Base-by-base conservation (phyloP, 805 yeast genomes). In the Lipomyces mesembrius region DNA sequence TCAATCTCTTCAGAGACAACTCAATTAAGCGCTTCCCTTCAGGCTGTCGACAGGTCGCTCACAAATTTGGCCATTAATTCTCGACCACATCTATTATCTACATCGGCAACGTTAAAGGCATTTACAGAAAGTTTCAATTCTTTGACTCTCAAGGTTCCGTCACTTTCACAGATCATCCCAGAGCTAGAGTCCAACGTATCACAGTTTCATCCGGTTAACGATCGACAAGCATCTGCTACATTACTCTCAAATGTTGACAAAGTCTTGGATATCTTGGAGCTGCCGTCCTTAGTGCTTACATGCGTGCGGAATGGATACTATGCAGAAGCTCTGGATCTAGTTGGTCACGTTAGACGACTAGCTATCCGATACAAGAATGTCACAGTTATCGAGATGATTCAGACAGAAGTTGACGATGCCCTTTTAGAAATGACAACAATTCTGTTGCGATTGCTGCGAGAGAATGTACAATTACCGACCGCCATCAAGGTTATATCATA, bases 291-390 rank as follows among this genome's bases (percentile, higher is more conserved):
- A 59, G 87, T 94, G 43, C 83, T 87, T 59, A 87, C 93, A n/a
- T 91, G 98, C 77, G 91, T 93, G 11, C 82, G 86, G 59, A 88
- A 89, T 58, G 97, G 97, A 0, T 90, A 90, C 74, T 95, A 93
- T 75, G 89, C 92, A 43, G 97, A 92, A 74, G 92, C 97, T 9
- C 83, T 94, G 46, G 97, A 94, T 75, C 84, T 94, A 14, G 89
- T 92, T 12, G 84, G 89, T 37, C 87, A 90, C 73, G 87, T 90
- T 0, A 84, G 88, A 69, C 83, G 96, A 63, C 80, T 95, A 29
- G 80, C 83, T 0, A 85, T 87, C 20, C 82, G 96, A 66, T 93
- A 88, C 76, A 91, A 92, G 7, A 83, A 83, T 55, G 77, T 88
- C 8, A 76, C 79, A 1, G 74, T 89, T 0, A 83, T 91, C 46